Conservation (phyloP, 306 rosid genomes). For the Echinosophora koreensis region DNA sequence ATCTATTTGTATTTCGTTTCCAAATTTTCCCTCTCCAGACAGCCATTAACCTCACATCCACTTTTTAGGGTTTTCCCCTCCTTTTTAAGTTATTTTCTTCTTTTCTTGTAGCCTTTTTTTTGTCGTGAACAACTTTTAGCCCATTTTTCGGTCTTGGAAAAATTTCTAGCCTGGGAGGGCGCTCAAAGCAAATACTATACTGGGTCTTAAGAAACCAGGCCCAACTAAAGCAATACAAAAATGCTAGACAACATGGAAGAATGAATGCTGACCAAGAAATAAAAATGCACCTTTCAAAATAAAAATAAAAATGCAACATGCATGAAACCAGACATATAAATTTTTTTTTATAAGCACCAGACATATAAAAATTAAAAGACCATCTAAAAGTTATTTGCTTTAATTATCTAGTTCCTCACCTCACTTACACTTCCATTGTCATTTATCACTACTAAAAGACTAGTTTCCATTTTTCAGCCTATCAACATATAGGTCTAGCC, state of each 20-base stretch:
- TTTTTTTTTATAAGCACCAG: too few species aligned
- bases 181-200: neutral
- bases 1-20: too few species aligned
- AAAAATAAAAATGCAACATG: too few species aligned
- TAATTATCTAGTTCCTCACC: neutral
- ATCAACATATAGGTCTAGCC: neutral
- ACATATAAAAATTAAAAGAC: too few species aligned
- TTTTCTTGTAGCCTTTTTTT: too few species aligned
- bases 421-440: neutral
- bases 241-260: neutral
- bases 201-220: neutral
- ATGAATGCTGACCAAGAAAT: neutral
- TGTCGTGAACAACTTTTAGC: too few species aligned
- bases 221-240: too few species aligned
- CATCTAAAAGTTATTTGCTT: neutral
- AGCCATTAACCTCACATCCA: neutral
- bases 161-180: neutral
- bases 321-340: too few species aligned
- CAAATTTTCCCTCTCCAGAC: too few species aligned
- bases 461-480: neutral
- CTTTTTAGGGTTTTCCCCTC: neutral
- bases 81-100: too few species aligned
- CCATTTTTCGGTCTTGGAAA: neutral
- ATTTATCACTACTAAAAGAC: neutral
- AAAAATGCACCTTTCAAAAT: too few species aligned